Percentiles rank a stretch among this genome's conserved stretches.
These are phyloP conservation scores for Kwoniella dejecticola DNA, from an alignment of 768 basidiomycete species.

Conservation along the genomic window DNA sequence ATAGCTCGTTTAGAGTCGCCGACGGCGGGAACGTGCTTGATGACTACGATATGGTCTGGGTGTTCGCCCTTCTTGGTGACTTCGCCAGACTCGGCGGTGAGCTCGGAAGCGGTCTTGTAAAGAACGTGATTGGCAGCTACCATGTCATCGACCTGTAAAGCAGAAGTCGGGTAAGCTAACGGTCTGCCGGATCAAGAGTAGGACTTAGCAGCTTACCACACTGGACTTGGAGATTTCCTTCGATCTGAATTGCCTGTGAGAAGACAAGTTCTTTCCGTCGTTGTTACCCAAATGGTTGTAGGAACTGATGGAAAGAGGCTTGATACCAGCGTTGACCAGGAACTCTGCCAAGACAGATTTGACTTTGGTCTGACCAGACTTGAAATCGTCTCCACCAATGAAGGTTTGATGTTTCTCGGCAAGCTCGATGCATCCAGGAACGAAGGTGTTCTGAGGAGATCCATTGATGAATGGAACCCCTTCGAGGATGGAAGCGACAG, in stretches of 20 bases:
- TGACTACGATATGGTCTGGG: slow-evolving; percentile 94
- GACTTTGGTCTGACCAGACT: slow-evolving; percentile 88
- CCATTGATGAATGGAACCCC: slow-evolving; percentile 95
- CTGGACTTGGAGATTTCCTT: slow-evolving; percentile 98
- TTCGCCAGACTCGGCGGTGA: slow-evolving; percentile 59
- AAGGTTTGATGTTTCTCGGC: slow-evolving; percentile 86
- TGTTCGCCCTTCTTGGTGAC: slow-evolving; percentile 78
- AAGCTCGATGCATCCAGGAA: slow-evolving; percentile 89
- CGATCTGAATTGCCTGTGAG: slow-evolving; percentile 90
- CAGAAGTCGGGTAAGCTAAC: slow-evolving; percentile 21
- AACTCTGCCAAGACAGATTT: slow-evolving; percentile 97
- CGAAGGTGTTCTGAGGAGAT: slow-evolving; percentile 98
- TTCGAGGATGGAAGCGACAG: slow-evolving; percentile 92
- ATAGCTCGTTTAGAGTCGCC: slow-evolving; percentile 91
- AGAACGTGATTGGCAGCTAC: slow-evolving; percentile 84
- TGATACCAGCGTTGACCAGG: slow-evolving; percentile 97
- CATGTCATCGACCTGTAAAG: slow-evolving; percentile 74
- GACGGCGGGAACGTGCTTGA: slow-evolving; percentile 95
- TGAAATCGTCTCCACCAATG: slow-evolving; percentile 97
- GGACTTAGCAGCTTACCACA: slow-evolving; percentile 62
- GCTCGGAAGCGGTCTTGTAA: slow-evolving; percentile 70
- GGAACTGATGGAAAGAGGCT: slow-evolving; percentile 92
- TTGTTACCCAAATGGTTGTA: slow-evolving; percentile 99
- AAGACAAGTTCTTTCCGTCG: slow-evolving; percentile 87
- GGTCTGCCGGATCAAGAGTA: no score